phyloP scores from a whole-genome alignment of 768 basidiomycete genomes.

The Melanogaster broomeanus region DNA sequence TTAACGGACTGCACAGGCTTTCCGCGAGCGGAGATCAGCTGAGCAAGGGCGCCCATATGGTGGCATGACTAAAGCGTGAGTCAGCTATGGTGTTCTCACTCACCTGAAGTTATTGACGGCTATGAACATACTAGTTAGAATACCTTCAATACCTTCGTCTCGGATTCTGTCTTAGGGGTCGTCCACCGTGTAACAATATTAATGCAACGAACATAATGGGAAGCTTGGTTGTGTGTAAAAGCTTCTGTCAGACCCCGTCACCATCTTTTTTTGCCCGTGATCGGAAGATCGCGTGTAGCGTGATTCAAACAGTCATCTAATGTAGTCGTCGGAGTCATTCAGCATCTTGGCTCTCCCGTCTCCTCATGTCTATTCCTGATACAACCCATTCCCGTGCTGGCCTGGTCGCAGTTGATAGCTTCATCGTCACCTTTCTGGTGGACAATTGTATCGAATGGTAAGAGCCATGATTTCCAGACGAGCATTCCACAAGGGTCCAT shows the following conservation, averaged over 20 bases:
- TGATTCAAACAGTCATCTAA: too few relatives aligned
- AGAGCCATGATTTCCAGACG: not conserved
- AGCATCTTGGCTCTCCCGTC: not conserved
- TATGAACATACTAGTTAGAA: not conserved
- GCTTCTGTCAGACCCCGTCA: not conserved
- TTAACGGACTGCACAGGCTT: constrained; percentile 47
- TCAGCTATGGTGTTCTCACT: not conserved
- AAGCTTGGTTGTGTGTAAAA: not conserved
- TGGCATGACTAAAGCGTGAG: constrained; percentile 40
- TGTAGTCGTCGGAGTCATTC: not conserved
- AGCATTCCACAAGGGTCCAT: not conserved
- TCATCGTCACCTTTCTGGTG: constrained; percentile 65
- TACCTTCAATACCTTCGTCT: not conserved
- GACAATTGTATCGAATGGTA: constrained; percentile 85
- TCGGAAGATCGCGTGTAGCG: not conserved
- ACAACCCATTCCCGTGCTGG: constrained; percentile 14
- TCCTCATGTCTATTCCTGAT: constrained; percentile 10
- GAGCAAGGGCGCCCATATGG: constrained; percentile 62
- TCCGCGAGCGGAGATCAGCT: constrained; percentile 72
- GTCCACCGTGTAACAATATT: not conserved
- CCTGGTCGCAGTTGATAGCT: constrained; percentile 35
- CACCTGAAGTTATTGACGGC: not conserved
- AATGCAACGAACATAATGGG: constrained; percentile 5
- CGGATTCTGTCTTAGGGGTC: constrained; percentile 6
- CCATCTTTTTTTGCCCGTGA: not conserved